Evolutionary conservation across 2,329 filamentous ascomycete genomes (phyloP), one percentile per base, ranked within the genome.

Genomic region (Colletotrichum orchidophilum): DNA sequence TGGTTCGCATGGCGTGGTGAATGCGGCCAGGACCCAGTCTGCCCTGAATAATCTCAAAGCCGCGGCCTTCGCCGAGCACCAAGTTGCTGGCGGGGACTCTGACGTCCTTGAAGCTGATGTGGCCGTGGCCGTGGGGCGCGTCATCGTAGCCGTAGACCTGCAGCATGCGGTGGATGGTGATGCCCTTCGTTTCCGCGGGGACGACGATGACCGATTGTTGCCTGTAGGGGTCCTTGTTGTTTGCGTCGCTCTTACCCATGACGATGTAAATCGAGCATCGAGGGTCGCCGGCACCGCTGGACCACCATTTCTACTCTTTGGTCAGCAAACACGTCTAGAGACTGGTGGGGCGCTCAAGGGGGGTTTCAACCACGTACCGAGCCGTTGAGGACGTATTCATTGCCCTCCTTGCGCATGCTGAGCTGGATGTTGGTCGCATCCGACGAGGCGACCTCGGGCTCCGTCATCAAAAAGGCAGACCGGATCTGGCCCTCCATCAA

Each of bases 1-100:
- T 96, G 72, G 91, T 92, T 74, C 96, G 92, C 96, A 99, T 99
- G 71, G 95, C 94, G 84, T 99, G 96, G 85, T 99, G 96, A 80
- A 99, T 98, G 70, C 96, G 93, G 39, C 96, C 96, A 1, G 96
- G 96, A 1, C 96, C 96, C 27, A 99, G 92, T 76, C 96, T 94
- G 69, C 96, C 96, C 82, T 99, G 96, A 79, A 99, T 98, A 79
- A 99, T 97, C 83, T 99, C 96, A 81, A 99, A 99, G 24, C 96
- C 96, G 73, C 94, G 91, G 74, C 96, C 96, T 81, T 96, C 94
- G 72, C 96, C 96, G 3, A 99, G 92, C 12, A 98, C 93, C 78
- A 99, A 92, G 84, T 94, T 96, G 77, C 86, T 85, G 35, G 87
- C 90, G 8, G 96, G 96, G 0, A 99, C 94, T 70, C 96, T 93